These are phyloP conservation scores for Microdochium trichocladiopsis DNA, from an alignment of 2,329 filamentous ascomycete species.

Conservation along the genomic window DNA sequence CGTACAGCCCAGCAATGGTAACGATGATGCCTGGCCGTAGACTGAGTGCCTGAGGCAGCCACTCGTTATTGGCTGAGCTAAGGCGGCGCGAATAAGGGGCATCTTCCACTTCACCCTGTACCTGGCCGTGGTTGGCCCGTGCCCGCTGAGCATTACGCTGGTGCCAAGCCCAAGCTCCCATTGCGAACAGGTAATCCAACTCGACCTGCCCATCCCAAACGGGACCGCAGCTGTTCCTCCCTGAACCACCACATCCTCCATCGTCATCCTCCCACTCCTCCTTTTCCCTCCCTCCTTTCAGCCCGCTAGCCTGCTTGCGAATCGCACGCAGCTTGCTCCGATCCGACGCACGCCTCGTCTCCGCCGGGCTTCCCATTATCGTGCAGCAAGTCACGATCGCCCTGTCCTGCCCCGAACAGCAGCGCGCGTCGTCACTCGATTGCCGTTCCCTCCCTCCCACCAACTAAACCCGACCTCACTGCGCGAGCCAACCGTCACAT, in stretches of 20 bases:
- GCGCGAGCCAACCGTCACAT: background rate
- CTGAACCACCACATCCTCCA: conserved; percentile 9
- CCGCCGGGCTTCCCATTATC: background rate
- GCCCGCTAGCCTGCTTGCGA: background rate
- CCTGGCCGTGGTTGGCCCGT: background rate
- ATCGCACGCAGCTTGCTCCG: background rate
- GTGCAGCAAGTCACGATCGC: background rate
- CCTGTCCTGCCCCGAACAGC: background rate
- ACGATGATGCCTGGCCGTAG: too few species aligned
- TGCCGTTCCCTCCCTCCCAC: background rate
- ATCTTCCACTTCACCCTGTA: background rate
- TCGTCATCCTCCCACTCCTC: conserved; percentile 4
- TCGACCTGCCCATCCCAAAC: background rate
- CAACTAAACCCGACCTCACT: background rate
- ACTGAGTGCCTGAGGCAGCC: too few species aligned
- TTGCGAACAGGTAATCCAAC: conserved; percentile 22
- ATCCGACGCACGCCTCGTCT: background rate
- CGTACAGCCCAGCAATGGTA: too few species aligned
- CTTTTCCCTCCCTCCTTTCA: conserved; percentile 3
- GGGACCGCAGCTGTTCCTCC: conserved; percentile 4
- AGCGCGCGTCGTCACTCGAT: background rate
- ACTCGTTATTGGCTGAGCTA: background rate
- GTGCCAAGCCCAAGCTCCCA: conserved; percentile 13
- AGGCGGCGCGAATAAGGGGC: background rate
- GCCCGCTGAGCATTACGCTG: background rate